Base-by-base conservation (phyloP, 2,329 filamentous ascomycete species). In the Fusarium sp. region DNA sequence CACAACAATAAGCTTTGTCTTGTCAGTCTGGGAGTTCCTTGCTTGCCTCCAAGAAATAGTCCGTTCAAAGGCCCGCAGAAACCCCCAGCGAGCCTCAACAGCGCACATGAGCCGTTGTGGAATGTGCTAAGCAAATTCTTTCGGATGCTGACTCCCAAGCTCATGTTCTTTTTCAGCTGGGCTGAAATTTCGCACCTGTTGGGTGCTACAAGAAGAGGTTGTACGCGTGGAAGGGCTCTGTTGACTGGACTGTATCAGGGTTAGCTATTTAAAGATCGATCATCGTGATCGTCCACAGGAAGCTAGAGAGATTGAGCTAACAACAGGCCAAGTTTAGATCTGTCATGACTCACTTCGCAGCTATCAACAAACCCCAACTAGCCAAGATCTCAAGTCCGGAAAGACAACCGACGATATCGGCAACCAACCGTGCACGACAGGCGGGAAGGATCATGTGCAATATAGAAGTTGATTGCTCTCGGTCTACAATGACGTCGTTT, bases 401-500 rank as follows among this genome's bases (percentile, higher is more conserved):
- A 62, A 62, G 45, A 37, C 23, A 66, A 39, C n/a, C 50, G 35
- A 35, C 11, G 45, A 34, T 37, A n/a, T 39, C 27, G 48, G 56
- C 32, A 25, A 43, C 34, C 18, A 37, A 27, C 59, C 61, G 45
- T 61, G 63, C 45, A 41, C 60, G 5, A 25, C 57, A 64, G 59
- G 52, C 54, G 54, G 64, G 50, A 48, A 64, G 62, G 62, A 73
- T 70, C 16, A 54, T 52, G 25, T 27, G 20, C 25, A 23, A 52
- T 58, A 32, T 43, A 27, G 32, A 58, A n/a, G 14, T 16, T 34
- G 39, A 64, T 59, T 70, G 50, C 59, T 72, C 60, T 69, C 14
- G 52, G 63, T 39, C 30, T 41, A 68, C 37, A 61, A 65, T 66
- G 72, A 67, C 67, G 67, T 71, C 16, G 57, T 25, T 52, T 39